Percentiles rank a stretch among this genome's conserved stretches.
phyloP scores from a whole-genome alignment of 345 rosid species.

The Reutealis trisperma region DNA sequence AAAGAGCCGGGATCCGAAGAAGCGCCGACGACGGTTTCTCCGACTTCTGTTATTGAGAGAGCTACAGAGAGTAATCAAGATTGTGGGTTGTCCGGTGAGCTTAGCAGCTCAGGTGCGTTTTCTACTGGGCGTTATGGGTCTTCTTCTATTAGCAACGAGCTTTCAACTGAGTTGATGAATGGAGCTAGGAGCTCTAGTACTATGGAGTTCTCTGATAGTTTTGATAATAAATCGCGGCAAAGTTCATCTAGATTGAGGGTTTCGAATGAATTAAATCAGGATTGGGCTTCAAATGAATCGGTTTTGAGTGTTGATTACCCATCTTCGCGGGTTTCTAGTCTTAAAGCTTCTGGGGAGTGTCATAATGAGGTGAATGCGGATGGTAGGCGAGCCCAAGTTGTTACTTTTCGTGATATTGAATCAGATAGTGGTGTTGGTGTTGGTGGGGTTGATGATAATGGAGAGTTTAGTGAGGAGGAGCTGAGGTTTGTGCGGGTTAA shows the following conservation, averaged over 20 bases:
- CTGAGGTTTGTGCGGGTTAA: constrained; percentile 37
- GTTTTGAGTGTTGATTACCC: constrained; percentile 86
- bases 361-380: constrained; percentile 41
- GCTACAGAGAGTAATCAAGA: constrained; percentile 38
- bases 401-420: constrained; percentile 67
- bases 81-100: constrained; percentile 58
- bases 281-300: constrained; percentile 85
- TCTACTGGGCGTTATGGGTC: constrained; percentile 36
- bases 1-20: constrained; percentile 14
- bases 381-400: constrained; percentile 55
- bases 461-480: constrained; percentile 47
- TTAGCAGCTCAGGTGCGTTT: constrained; percentile 55
- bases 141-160: constrained; percentile 39
- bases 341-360: constrained; percentile 52
- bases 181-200: constrained; percentile 40
- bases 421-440: constrained; percentile 53
- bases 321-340: constrained; percentile 69
- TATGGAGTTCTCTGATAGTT: constrained; percentile 58
- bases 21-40: constrained; percentile 40
- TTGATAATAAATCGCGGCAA: constrained; percentile 53
- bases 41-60: constrained; percentile 42
- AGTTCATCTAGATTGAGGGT: constrained; percentile 48
- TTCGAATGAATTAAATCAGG: constrained; percentile 54
- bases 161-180: constrained; percentile 31
- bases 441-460: constrained; percentile 19